These are phyloP conservation scores for Cardamine chenopodiifolia DNA, from an alignment of 345 rosid species.

Conservation along the genomic window DNA sequence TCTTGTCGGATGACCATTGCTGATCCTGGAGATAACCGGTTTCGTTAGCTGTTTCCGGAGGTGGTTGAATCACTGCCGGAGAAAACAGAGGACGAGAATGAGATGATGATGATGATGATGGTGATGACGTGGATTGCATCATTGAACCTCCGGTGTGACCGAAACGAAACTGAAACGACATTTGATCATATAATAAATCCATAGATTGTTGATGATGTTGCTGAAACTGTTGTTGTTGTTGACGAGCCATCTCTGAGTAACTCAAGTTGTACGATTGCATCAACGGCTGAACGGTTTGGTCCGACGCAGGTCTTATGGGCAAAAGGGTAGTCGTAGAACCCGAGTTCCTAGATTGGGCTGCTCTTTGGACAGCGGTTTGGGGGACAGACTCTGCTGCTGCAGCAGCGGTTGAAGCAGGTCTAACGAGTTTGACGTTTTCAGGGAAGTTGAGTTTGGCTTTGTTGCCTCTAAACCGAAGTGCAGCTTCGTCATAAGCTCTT, in stretches of 20 bases:
- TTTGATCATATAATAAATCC: conserved; percentile 48
- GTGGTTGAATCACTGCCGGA: conserved; percentile 20
- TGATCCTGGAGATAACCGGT: conserved; percentile 22
- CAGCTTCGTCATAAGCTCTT: conserved; percentile 85
- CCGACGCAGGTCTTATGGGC: conserved; percentile 41
- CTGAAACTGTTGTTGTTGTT: conserved; percentile 32
- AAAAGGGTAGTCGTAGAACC: conserved; percentile 44
- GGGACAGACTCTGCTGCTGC: conserved; percentile 11
- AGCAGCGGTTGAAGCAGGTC: conserved; percentile 34
- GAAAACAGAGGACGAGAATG: conserved; percentile 34
- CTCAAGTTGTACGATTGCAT: conserved; percentile 30
- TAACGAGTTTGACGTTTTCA: conserved; percentile 72
- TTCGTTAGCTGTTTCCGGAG: conserved; percentile 25
- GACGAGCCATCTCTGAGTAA: conserved; percentile 38
- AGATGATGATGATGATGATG: conserved; percentile 38
- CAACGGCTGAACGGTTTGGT: conserved; percentile 37
- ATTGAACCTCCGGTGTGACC: conserved; percentile 24
- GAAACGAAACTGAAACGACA: conserved; percentile 47
- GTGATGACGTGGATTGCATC: conserved; percentile 39
- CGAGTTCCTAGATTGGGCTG: conserved; percentile 44
- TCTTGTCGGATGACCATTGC: conserved; percentile 36
- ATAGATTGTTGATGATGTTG: conserved; percentile 34
- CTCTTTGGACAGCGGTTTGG: conserved; percentile 25
- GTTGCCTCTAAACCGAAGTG: conserved; percentile 81
- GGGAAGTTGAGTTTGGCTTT: conserved; percentile 98